Evolutionary conservation across 179 eudicot genomes (phyloP).

Genomic region (Silene noctiflora): DNA sequence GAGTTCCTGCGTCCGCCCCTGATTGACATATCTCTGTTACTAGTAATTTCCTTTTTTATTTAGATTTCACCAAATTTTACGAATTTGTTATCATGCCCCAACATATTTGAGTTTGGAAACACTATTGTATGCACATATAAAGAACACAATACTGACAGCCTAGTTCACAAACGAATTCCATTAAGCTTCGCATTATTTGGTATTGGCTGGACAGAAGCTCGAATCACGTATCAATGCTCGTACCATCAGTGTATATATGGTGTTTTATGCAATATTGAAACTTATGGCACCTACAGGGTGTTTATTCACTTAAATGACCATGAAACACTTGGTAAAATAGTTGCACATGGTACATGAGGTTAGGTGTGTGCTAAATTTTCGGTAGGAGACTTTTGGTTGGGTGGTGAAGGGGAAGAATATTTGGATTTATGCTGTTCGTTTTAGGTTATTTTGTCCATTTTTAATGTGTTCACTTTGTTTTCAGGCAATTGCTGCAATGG

Average conservation of each 20-base stretch:
- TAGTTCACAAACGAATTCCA: background rate
- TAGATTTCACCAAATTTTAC: background rate
- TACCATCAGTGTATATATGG: background rate
- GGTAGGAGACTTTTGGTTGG: background rate
- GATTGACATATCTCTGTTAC: no score
- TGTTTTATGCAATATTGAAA: background rate
- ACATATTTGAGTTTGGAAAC: background rate
- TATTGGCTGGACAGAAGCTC: background rate
- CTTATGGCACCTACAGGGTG: background rate
- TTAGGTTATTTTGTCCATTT: constrained; percentile 3
- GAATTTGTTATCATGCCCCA: background rate
- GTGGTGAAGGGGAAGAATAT: background rate
- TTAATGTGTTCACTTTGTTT: background rate
- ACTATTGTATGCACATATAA: background rate
- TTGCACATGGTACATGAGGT: background rate
- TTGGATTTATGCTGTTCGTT: background rate
- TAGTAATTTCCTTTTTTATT: background rate
- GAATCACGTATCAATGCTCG: background rate
- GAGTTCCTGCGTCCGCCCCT: no score
- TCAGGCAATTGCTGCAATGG: constrained; percentile 69
- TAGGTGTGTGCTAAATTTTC: background rate
- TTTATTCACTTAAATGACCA: background rate
- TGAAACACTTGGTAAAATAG: background rate
- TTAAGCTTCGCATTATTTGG: background rate
- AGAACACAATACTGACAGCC: background rate